Percentiles rank a stretch among this genome's conserved stretches.
Evolutionary conservation across 208 protist genomes (phyloP).

Genomic region (Blechomonas ayalai): DNA sequence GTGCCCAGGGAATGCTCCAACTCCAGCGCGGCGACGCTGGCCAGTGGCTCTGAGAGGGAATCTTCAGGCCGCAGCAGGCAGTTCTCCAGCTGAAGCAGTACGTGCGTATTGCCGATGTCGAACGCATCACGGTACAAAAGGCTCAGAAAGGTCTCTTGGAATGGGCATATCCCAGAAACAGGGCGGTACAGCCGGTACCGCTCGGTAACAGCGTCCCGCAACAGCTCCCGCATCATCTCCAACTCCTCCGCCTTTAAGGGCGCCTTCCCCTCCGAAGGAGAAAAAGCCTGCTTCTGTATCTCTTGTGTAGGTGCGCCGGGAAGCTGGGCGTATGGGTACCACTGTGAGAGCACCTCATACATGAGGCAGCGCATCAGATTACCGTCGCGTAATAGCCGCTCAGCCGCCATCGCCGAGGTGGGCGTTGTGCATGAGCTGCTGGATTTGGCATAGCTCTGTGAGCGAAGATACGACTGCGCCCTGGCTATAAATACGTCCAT

Average conservation of each 20-base stretch:
- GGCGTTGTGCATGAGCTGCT: neutral
- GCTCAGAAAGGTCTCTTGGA: slow-evolving; percentile 71
- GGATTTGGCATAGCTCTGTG: neutral
- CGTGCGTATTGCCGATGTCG: slow-evolving; percentile 26
- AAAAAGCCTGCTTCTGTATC: slow-evolving; percentile 1
- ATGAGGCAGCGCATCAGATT: slow-evolving; percentile 16
- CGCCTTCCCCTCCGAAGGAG: neutral
- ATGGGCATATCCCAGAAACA: slow-evolving; percentile 34
- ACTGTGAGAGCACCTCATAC: slow-evolving; percentile 23
- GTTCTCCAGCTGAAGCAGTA: slow-evolving; percentile 76
- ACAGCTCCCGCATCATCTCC: slow-evolving; percentile 15
- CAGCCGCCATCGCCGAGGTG: slow-evolving; percentile 5
- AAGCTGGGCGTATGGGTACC: slow-evolving; percentile 25
- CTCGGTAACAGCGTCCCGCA: slow-evolving; percentile 66
- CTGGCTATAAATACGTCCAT: slow-evolving; percentile 40
- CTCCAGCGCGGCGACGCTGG: neutral
- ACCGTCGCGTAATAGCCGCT: slow-evolving; percentile 26
- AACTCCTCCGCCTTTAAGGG: slow-evolving; percentile 16
- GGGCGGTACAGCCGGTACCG: slow-evolving; percentile 70
- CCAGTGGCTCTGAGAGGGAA: slow-evolving; percentile 4
- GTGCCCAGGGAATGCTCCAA: neutral
- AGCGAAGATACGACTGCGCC: slow-evolving; percentile 28
- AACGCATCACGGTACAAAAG: slow-evolving; percentile 68
- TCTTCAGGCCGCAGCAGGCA: slow-evolving; percentile 47
- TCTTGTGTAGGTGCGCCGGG: slow-evolving; percentile 2